Evolutionary conservation across 2,329 filamentous ascomycete species (phyloP), one percentile per base, ranked within the genome.

Genomic region (Ascochyta pisi): DNA sequence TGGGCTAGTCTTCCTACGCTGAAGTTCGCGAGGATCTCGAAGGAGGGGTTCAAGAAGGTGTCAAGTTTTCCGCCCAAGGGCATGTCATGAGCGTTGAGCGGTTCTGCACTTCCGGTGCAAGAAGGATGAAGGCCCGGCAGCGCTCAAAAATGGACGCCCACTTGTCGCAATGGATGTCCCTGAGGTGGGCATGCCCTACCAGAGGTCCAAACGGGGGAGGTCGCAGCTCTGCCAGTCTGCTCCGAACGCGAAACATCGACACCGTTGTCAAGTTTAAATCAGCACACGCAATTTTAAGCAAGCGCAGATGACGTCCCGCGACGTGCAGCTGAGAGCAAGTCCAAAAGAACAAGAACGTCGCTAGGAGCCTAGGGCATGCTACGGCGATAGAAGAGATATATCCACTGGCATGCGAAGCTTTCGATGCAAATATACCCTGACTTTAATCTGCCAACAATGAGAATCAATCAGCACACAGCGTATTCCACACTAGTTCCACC

Each of bases 1-100:
- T 98, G 94, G 94, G 83, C 90, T 8, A 89, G 89, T 66, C 82
- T 97, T 60, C 86, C 87, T 31, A 88, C 84, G 8, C 74, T 97
- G 63, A 86, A 87, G 57, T 98, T 93, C 83, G 82, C 92, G 58
- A 87, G 91, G 58, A 80, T 97, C 52, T 84, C 84, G 4, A 86
- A 83, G 53, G 81, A 84, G 27, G 91, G 91, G 4, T 79, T 75
- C 12, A 82, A 87, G 60, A 84, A 86, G 67, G 78, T 86, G n/a
- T 89, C 90, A 23, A 89, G 82, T 58, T 96, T 96, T 70, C 94
- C 93, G 19, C 92, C 92, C 0, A 78, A 80, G 50, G 73, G 73
- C 22, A 57, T 74, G 57, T 76, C 73, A 26, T 76, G 69, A 73
- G 63, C 42, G 9, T 41, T 37, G 24, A 35, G 33, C 39, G 12